Conservation (phyloP, 208 protist species). For the Trypanosoma conorhini region DNA sequence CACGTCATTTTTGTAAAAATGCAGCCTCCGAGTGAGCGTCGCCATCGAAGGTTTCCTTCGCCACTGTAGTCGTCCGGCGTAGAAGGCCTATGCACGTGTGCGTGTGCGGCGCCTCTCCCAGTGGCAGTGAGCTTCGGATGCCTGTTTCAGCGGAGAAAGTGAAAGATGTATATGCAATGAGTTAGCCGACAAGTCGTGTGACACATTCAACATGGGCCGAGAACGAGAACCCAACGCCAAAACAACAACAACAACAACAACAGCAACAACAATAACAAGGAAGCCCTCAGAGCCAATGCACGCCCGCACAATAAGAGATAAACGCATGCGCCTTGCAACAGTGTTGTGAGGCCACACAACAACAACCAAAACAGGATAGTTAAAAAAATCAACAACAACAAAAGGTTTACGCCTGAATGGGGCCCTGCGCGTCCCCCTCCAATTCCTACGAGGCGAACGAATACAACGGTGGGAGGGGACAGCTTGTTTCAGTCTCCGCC, state of each 20-base stretch:
- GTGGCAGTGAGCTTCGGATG: neutral
- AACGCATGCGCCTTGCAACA: too few relatives aligned
- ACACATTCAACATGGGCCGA: too few relatives aligned
- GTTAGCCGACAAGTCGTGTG: neutral
- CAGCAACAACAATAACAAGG: too few relatives aligned
- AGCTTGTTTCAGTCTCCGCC: neutral
- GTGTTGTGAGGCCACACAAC: too few relatives aligned
- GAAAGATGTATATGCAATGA: neutral
- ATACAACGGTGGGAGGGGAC: neutral
- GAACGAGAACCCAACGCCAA: too few relatives aligned
- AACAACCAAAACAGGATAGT: too few relatives aligned
- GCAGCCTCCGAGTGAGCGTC: slow-evolving; percentile 8
- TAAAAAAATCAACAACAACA: too few relatives aligned
- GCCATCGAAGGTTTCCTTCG: neutral
- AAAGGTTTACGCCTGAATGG: neutral
- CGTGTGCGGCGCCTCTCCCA: neutral
- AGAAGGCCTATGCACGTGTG: neutral
- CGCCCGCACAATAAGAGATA: too few relatives aligned
- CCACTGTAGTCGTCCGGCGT: neutral
- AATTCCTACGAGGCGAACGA: neutral
- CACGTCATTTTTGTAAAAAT: slow-evolving; percentile 66
- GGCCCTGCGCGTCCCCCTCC: too few relatives aligned
- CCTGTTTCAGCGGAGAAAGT: neutral
- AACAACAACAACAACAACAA: too few relatives aligned
- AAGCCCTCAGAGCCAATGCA: too few relatives aligned